Evolutionary conservation across 768 basidiomycete species (phyloP).

Genomic region (Hysterangium stoloniferum): DNA sequence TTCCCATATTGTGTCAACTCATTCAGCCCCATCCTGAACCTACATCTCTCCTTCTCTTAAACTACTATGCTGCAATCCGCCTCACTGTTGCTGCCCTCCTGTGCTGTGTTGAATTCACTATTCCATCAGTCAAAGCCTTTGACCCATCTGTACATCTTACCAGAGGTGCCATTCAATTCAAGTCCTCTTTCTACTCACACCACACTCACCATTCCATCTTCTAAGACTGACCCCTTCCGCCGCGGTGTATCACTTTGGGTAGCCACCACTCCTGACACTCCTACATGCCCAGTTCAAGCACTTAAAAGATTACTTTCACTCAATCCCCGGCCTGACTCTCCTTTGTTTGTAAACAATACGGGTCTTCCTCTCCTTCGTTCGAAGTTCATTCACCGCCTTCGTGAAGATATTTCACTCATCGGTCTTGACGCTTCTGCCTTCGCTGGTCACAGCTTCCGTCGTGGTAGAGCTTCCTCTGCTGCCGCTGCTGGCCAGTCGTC

Average conservation of each 20-base stretch:
- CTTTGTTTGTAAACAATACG: not conserved
- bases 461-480: no score
- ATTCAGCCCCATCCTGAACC: constrained; percentile 2
- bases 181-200: not conserved
- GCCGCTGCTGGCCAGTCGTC: no score
- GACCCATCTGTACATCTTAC: not conserved
- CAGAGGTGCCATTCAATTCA: not conserved
- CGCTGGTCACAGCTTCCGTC: not conserved
- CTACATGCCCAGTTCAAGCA: not conserved
- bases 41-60: not conserved
- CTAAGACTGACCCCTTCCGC: not conserved
- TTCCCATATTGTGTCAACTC: constrained; percentile 16
- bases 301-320: not conserved
- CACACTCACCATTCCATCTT: not conserved
- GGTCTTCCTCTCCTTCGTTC: not conserved
- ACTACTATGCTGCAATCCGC: not conserved
- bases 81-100: not conserved
- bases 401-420: not conserved
- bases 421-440: not conserved
- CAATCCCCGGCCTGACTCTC: not conserved
- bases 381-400: not conserved
- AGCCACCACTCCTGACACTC: not conserved
- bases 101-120: not conserved
- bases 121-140: not conserved
- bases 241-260: not conserved